These are phyloP conservation scores for Castanea mollissima DNA, from an alignment of 306 rosid species.

Conservation along the genomic window DNA sequence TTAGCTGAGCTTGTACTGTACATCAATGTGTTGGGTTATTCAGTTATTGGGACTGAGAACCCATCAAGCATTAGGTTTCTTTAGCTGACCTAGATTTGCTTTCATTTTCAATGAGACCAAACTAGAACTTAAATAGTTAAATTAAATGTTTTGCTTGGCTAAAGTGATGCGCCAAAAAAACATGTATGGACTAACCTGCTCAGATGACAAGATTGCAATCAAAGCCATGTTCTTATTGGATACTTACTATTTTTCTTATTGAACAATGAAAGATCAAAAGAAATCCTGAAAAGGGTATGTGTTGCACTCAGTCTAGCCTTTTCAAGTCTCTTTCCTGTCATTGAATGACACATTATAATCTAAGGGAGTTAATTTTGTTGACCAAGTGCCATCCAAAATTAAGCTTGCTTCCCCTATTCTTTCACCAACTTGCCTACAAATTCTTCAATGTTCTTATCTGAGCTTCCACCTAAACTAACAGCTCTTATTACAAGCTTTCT, in stretches of 20 bases:
- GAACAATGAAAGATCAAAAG: not conserved
- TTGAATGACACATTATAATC: not conserved
- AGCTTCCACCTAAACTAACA: too few relatives aligned
- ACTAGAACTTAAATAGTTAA: too few relatives aligned
- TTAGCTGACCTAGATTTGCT: too few relatives aligned
- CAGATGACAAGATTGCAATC: not conserved
- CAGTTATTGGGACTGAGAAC: too few relatives aligned
- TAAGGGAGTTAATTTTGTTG: not conserved
- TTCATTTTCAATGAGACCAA: too few relatives aligned
- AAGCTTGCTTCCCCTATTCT: not conserved
- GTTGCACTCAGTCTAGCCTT: not conserved
- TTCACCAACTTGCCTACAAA: conserved; percentile 17
- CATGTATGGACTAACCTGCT: not conserved
- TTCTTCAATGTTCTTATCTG: conserved; percentile 11
- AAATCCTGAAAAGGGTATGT: not conserved
- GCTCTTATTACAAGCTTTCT: too few relatives aligned
- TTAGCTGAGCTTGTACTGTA: too few relatives aligned
- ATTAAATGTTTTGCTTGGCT: not conserved
- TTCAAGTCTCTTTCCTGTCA: not conserved
- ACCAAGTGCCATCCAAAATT: not conserved
- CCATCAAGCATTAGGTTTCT: too few relatives aligned
- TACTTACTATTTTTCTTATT: not conserved
- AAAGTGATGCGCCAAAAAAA: not conserved
- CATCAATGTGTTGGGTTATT: too few relatives aligned
- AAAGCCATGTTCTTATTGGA: too few relatives aligned